A percentile compares a stretch with the other conserved stretches of the same genome.
phyloP scores from a whole-genome alignment of 345 rosid species.

The Geranium rotundifolium region DNA sequence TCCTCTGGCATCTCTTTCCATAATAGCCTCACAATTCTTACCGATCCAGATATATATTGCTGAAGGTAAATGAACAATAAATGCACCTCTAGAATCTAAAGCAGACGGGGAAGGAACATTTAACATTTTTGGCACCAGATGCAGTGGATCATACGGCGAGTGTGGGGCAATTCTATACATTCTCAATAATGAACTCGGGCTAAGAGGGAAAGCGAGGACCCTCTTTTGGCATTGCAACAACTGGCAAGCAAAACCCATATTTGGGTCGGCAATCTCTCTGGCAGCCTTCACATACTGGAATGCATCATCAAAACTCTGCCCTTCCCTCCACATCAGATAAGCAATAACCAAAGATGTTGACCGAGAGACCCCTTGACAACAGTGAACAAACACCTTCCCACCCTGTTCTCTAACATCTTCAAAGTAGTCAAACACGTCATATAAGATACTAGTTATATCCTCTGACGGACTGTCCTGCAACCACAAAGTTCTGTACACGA shows the following conservation, averaged over 20 bases:
- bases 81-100: slow-evolving; percentile 96
- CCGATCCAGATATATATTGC: slow-evolving; percentile 93
- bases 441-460: slow-evolving; percentile 94
- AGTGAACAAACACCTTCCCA: slow-evolving; percentile 95
- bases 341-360: slow-evolving; percentile 98
- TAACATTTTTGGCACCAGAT: slow-evolving; percentile 90
- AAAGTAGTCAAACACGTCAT: slow-evolving; percentile 97
- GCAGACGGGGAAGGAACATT: slow-evolving; percentile 71
- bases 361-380: slow-evolving; percentile 96
- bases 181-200: slow-evolving; percentile 91
- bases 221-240: slow-evolving; percentile 93
- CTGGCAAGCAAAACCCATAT: slow-evolving; percentile 99
- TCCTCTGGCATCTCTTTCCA: slow-evolving; percentile 97
- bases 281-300: slow-evolving; percentile 95
- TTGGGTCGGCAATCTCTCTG: slow-evolving; percentile 95
- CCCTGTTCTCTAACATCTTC: slow-evolving; percentile 91
- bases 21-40: slow-evolving; percentile 58
- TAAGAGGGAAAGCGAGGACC: slow-evolving; percentile 92
- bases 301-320: slow-evolving; percentile 97
- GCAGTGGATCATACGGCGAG: slow-evolving; percentile 96
- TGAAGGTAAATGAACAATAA: slow-evolving; percentile 77
- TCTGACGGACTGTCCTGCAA: slow-evolving; percentile 96
- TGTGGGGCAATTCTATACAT: slow-evolving; percentile 92
- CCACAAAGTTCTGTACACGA: slow-evolving; percentile 91
- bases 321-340: slow-evolving; percentile 98